A percentile compares a stretch with the other conserved stretches of the same genome.
Conservation (phyloP, 345 rosid species). For the Fremontodendron californicum region DNA sequence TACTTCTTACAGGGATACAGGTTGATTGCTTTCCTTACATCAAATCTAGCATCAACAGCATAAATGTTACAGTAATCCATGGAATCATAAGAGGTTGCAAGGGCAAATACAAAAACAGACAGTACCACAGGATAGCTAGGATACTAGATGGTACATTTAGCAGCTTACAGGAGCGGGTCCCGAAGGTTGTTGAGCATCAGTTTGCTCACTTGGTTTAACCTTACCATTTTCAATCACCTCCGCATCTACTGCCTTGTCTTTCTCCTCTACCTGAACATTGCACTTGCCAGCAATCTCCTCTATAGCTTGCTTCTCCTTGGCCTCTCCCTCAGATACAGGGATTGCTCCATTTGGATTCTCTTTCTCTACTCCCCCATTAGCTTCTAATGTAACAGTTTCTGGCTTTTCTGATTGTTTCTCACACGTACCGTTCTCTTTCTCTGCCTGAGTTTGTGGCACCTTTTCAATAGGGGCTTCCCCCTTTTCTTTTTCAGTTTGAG, state of each 20-base stretch:
- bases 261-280: neutral
- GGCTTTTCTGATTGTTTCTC: neutral
- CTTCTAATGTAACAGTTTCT: neutral
- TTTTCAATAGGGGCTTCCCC: neutral
- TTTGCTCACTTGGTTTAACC: neutral
- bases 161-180: neutral
- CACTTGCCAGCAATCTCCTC: neutral
- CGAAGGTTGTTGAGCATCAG: neutral
- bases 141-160: neutral
- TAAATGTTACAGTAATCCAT: conserved; percentile 38
- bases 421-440: neutral
- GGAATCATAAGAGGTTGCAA: neutral
- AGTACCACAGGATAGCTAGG: neutral
- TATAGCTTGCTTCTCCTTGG: neutral
- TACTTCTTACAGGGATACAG: conserved; percentile 15
- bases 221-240: neutral
- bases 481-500: conserved; percentile 1
- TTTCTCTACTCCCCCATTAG: neutral
- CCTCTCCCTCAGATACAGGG: neutral
- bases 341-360: neutral
- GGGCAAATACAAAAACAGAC: neutral
- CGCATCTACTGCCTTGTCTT: neutral
- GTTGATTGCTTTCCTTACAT: conserved; percentile 23
- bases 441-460: neutral
- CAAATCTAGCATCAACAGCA: conserved; percentile 25